Percentiles rank a stretch among this genome's conserved stretches.
Conservation (phyloP, 1,284 basidiomycete genomes). For the Austropuccinia psidii region DNA sequence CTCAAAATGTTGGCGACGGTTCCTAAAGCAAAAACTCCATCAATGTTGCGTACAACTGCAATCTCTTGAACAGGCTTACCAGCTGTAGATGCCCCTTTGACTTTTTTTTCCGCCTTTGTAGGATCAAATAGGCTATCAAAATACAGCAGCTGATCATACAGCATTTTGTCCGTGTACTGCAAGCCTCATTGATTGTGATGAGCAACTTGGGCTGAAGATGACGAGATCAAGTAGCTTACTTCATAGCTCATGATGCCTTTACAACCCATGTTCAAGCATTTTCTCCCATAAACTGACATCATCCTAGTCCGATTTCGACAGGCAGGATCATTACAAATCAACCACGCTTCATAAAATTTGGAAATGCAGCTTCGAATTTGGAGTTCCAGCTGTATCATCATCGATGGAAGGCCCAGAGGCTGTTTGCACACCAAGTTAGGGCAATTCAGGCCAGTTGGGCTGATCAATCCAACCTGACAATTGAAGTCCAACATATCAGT, state of each 20-base stretch:
- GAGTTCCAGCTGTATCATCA: slow-evolving; percentile 75
- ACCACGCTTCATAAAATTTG: slow-evolving; percentile 83
- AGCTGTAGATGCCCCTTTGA: slow-evolving; percentile 43
- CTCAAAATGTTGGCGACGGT: slow-evolving; percentile 13
- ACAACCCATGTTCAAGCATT: slow-evolving; percentile 65
- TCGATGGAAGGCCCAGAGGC: slow-evolving; percentile 55
- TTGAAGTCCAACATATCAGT: background rate
- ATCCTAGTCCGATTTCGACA: slow-evolving; percentile 77
- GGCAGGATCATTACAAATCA: slow-evolving; percentile 73
- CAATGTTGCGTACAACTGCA: background rate
- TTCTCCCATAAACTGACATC: slow-evolving; percentile 81
- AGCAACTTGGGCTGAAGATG: background rate
- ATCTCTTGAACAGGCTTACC: slow-evolving; percentile 7
- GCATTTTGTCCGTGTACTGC: slow-evolving; percentile 70
- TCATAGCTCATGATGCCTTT: slow-evolving; percentile 64
- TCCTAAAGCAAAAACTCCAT: background rate
- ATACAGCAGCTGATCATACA: slow-evolving; percentile 82
- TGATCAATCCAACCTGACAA: slow-evolving; percentile 46
- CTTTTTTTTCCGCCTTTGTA: slow-evolving; percentile 57
- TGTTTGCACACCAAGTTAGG: slow-evolving; percentile 54
- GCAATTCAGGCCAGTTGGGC: slow-evolving; percentile 54
- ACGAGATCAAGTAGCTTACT: slow-evolving; percentile 51
- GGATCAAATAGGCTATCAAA: slow-evolving; percentile 68
- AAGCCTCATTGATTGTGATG: background rate
- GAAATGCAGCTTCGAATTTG: slow-evolving; percentile 70